Conservation (phyloP, 352 stramenopile species). For the Pythium brachiatum region DNA sequence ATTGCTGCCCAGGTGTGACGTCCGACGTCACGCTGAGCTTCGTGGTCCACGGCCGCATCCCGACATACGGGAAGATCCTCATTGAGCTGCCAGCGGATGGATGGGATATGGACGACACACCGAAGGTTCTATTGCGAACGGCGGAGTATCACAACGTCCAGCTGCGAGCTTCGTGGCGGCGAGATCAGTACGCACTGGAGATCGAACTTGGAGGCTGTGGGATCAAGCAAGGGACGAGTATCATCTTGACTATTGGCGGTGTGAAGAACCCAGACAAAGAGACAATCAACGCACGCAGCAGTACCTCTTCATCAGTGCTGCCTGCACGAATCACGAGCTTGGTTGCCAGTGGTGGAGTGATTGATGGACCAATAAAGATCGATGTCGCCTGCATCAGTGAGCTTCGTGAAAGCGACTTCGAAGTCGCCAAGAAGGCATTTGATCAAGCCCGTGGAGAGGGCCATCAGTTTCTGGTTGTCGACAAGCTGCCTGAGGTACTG, state of each 20-base stretch:
- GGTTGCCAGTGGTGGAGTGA: slow-evolving; percentile 41
- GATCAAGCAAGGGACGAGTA: slow-evolving; percentile 6
- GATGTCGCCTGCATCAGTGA: slow-evolving; percentile 67
- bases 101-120: slow-evolving; percentile 59
- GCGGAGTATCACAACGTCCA: slow-evolving; percentile 30
- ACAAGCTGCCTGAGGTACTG: slow-evolving; percentile 37
- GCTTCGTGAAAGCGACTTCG: slow-evolving; percentile 56
- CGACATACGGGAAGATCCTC: slow-evolving; percentile 38
- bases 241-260: slow-evolving; percentile 39
- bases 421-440: slow-evolving; percentile 33
- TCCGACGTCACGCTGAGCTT: slow-evolving; percentile 65
- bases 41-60: slow-evolving; percentile 36
- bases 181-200: slow-evolving; percentile 54
- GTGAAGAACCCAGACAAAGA: slow-evolving; percentile 59
- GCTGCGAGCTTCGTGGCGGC: slow-evolving; percentile 38
- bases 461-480: slow-evolving; percentile 21
- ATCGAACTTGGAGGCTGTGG: slow-evolving; percentile 18
- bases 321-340: slow-evolving; percentile 47
- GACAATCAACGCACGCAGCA: slow-evolving; percentile 24
- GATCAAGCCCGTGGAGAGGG: slow-evolving; percentile 8
- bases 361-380: slow-evolving; percentile 56
- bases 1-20: slow-evolving; percentile 39
- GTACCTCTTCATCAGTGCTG: not conserved
- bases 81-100: slow-evolving; percentile 48
- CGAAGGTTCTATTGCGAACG: slow-evolving; percentile 40